A percentile compares a stretch with the other conserved stretches of the same genome.
Evolutionary conservation across 2,329 filamentous ascomycete genomes (phyloP).

Genomic region (Botryotinia narcissicola): DNA sequence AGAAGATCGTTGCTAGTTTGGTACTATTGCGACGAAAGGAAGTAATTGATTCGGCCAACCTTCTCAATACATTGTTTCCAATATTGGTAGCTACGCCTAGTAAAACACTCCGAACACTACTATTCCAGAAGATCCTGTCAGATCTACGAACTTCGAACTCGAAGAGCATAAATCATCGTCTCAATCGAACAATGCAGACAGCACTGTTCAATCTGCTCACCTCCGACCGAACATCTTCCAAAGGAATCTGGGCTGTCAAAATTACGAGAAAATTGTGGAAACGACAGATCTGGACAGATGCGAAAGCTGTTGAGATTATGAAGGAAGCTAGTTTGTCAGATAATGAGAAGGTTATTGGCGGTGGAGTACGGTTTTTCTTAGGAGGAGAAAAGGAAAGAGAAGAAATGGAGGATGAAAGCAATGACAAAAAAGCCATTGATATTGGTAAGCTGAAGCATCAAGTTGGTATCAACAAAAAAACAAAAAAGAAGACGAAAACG

Average conservation of each 20-base stretch:
- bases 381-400: constrained; percentile 95
- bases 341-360: constrained; percentile 87
- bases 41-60: constrained; percentile 76
- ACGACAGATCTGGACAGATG: constrained; percentile 91
- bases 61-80: constrained; percentile 91
- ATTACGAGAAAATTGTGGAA: constrained; percentile 95
- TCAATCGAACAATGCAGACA: constrained; percentile 91
- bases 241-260: constrained; percentile 94
- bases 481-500: constrained; percentile 77
- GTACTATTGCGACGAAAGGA: constrained; percentile 88
- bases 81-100: constrained; percentile 89
- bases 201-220: constrained; percentile 90
- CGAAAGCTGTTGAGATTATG: constrained; percentile 96
- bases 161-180: constrained; percentile 83
- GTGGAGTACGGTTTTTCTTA: constrained; percentile 90
- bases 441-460: constrained; percentile 81
- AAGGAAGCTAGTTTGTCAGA: constrained; percentile 86
- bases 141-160: constrained; percentile 86
- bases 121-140: constrained; percentile 89
- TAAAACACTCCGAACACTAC: constrained; percentile 78
- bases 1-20: constrained; percentile 91
- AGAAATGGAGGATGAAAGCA: constrained; percentile 85
- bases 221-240: constrained; percentile 77
- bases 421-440: constrained; percentile 79
- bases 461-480: constrained; percentile 92